Conservation (phyloP, 495 filamentous ascomycete genomes). For the Parathielavia hyrcaniae region DNA sequence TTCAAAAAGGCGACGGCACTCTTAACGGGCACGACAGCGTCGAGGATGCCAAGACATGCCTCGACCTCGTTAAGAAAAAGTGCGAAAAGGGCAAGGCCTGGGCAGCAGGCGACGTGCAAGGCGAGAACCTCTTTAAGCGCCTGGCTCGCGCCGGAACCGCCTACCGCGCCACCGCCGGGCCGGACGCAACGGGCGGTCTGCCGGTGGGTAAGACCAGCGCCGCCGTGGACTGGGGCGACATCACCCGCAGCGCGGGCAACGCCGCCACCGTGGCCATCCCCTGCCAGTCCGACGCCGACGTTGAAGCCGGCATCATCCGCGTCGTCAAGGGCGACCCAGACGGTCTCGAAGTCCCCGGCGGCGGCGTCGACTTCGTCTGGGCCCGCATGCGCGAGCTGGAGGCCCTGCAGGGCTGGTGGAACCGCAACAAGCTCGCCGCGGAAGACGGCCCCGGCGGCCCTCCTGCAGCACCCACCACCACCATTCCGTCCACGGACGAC, state of each 20-base stretch:
- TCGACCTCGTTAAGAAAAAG: constrained; percentile 91
- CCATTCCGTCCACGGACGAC: background rate
- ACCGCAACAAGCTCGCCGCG: constrained; percentile 41
- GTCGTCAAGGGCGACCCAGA: constrained; percentile 63
- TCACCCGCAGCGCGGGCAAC: constrained; percentile 63
- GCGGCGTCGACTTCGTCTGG: constrained; percentile 83
- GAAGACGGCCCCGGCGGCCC: constrained; percentile 16
- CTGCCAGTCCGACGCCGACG: constrained; percentile 67
- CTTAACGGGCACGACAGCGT: constrained; percentile 73
- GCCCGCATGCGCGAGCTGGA: constrained; percentile 83
- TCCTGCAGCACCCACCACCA: constrained; percentile 8
- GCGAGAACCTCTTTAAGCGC: constrained; percentile 83
- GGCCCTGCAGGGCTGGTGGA: constrained; percentile 76
- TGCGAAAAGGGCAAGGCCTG: constrained; percentile 84
- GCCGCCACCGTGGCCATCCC: constrained; percentile 66
- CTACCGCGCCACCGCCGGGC: constrained; percentile 49
- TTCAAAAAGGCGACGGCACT: constrained; percentile 64
- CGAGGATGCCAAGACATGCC: constrained; percentile 82
- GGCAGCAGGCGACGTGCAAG: constrained; percentile 66
- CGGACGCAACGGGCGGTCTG: constrained; percentile 39
- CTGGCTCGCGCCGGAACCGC: constrained; percentile 53
- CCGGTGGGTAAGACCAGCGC: constrained; percentile 62
- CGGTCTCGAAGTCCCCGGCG: constrained; percentile 55
- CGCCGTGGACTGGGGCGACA: constrained; percentile 82
- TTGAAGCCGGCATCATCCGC: constrained; percentile 61